Evolutionary conservation across 352 stramenopile genomes (phyloP).

Genomic region (Globisporangium sylvaticum): DNA sequence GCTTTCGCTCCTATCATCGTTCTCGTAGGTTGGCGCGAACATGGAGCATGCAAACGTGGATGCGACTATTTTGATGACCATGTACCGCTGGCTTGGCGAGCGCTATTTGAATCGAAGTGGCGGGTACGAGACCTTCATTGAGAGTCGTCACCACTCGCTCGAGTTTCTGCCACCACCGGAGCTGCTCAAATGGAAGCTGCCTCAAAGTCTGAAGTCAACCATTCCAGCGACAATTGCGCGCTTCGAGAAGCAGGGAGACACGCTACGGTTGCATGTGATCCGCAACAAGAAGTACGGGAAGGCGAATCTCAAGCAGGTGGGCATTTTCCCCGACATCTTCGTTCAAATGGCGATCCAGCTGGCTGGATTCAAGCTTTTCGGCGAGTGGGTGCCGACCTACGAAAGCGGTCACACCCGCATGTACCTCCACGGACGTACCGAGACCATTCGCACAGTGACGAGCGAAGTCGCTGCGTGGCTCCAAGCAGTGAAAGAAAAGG

Average conservation of each 20-base stretch:
- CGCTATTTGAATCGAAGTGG: slow-evolving; percentile 59
- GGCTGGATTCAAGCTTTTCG: slow-evolving; percentile 87
- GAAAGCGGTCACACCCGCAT: slow-evolving; percentile 92
- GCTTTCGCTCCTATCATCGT: background rate
- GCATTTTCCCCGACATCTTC: slow-evolving; percentile 91
- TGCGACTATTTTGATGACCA: slow-evolving; percentile 80
- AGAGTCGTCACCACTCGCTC: slow-evolving; percentile 49
- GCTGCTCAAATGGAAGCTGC: slow-evolving; percentile 51
- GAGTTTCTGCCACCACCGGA: slow-evolving; percentile 56
- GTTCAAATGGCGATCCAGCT: slow-evolving; percentile 94
- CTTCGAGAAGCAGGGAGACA: slow-evolving; percentile 64
- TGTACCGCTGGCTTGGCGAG: slow-evolving; percentile 60
- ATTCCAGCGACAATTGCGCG: slow-evolving; percentile 53
- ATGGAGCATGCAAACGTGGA: slow-evolving; percentile 96
- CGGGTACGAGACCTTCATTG: slow-evolving; percentile 61
- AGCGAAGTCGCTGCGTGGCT: slow-evolving; percentile 79
- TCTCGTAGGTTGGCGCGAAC: slow-evolving; percentile 71
- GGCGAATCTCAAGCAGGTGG: slow-evolving; percentile 64
- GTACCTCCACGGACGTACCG: slow-evolving; percentile 92
- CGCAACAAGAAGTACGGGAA: slow-evolving; percentile 84
- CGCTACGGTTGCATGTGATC: slow-evolving; percentile 79
- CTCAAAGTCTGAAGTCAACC: slow-evolving; percentile 21
- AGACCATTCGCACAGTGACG: slow-evolving; percentile 80
- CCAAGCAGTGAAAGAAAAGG: slow-evolving; percentile 42
- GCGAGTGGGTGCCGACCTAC: slow-evolving; percentile 89